Conservation (phyloP, 257 asterid genomes). For the Verbascum thapsus region DNA sequence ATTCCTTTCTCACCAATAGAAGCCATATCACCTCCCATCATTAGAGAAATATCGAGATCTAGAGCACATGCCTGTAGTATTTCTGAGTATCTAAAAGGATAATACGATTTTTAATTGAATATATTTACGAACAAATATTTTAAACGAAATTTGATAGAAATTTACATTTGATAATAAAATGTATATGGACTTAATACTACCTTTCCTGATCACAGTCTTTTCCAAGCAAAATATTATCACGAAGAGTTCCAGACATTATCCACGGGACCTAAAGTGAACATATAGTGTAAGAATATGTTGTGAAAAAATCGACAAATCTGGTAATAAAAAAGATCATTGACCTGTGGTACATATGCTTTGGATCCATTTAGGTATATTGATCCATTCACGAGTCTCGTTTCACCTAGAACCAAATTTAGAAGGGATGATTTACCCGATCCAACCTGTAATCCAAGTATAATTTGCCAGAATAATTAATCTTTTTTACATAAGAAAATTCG, state of each 20-base stretch:
- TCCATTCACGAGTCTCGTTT: conserved; percentile 72
- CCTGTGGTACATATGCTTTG: conserved; percentile 91
- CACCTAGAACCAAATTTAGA: conserved; percentile 72
- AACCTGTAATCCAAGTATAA: conserved; percentile 53
- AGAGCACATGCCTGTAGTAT: conserved; percentile 66
- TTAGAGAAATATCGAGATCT: conserved; percentile 76
- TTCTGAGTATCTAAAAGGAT: conserved; percentile 60
- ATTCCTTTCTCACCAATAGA: conserved; percentile 87
- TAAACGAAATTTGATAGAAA: too few relatives aligned
- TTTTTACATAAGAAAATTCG: background rate
- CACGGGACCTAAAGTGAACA: conserved; percentile 71
- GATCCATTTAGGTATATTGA: conserved; percentile 54
- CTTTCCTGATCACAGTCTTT: conserved; percentile 63
- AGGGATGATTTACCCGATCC: conserved; percentile 97
- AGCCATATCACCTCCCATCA: conserved; percentile 92
- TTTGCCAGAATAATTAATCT: background rate
- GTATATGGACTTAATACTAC: conserved; percentile 35
- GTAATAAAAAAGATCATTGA: conserved; percentile 31
- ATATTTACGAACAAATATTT: background rate
- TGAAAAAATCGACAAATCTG: conserved; percentile 20
- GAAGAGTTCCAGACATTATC: conserved; percentile 92
- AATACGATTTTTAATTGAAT: background rate
- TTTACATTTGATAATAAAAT: too few relatives aligned
- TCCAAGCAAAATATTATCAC: conserved; percentile 89
- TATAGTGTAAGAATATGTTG: conserved; percentile 16